Base-by-base conservation (phyloP, 2,329 filamentous ascomycete species). In the Calonectria hongkongensis region DNA sequence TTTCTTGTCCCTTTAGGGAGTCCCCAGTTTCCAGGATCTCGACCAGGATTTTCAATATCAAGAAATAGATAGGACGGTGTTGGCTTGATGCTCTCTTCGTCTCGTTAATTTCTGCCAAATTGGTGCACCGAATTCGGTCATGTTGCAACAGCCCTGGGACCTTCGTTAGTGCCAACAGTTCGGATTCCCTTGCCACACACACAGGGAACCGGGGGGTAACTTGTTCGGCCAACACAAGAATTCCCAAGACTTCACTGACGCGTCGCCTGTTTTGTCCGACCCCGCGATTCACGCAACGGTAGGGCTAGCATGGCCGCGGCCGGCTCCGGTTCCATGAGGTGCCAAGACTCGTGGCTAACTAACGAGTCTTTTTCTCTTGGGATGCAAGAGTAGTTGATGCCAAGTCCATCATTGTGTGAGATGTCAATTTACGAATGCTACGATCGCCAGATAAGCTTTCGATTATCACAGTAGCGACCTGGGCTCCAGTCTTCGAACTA, bases 231-330 rank as follows among this genome's bases (percentile, higher is more conserved):
- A 43, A 41, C 58, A 25, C 43, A 21, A 47, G 33, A 41, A 62
- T 50, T 7, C 15, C 30, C 36, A 45, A 27, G 25, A 43, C 36
- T 8, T 27, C 30, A 56, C 41, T 43, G 51, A 51, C 65, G 54
- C 58, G 45, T 68, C 50, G 48, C 58, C 50, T 68, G 56, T 50
- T 63, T 56, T 48, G 47, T 54, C 41, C 33, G 8, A n/a, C 50
- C 63, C 58, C 51, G 39, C 65, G 25, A 56, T 64, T 43, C 33
- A 33, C 41, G 21, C 33, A 16, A 50, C 16, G 48, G 30, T 56
- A 69, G 25, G 30, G 43, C 41, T 36, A 48, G 21, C 16, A 25
- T 18, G 28, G 48, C n/a, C 12, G 15, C 15, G 12, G 30, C 13
- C 41, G 9, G 25, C 25, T 36, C 48, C 28, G 28, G 51, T 16